Evolutionary conservation across 73 alveolate genomes (phyloP).

Genomic region (Effrenium voratum): DNA sequence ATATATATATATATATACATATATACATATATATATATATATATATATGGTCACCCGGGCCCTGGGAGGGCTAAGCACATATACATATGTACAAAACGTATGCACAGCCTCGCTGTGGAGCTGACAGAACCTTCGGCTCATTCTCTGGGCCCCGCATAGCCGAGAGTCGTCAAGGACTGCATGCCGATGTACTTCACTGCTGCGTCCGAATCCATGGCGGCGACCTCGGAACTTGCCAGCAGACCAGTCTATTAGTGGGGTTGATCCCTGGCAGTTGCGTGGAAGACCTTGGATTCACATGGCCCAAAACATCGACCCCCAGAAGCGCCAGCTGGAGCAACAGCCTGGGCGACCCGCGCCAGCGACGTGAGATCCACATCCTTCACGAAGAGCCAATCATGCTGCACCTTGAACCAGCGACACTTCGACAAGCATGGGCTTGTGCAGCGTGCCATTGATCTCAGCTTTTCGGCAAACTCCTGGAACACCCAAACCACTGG

Average conservation of each 20-base stretch:
- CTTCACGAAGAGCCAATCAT: constrained; percentile 83
- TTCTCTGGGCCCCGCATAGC: not conserved
- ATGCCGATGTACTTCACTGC: constrained; percentile 70
- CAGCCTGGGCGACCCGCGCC: not conserved
- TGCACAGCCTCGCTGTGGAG: not conserved
- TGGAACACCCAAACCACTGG: not conserved
- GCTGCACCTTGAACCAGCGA: constrained; percentile 38
- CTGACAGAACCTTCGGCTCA: not conserved
- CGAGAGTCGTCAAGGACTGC: constrained; percentile 86
- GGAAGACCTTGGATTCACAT: not conserved
- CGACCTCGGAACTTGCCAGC: constrained; percentile 11
- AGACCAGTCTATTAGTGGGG: not conserved
- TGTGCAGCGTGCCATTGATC: no score
- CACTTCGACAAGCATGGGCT: not conserved
- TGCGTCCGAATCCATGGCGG: constrained; percentile 72
- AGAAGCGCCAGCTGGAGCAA: no score
- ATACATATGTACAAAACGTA: not conserved
- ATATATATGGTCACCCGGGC: no score
- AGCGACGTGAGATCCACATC: constrained; percentile 36
- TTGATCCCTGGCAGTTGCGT: no score
- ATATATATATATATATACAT: no score
- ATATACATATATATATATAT: no score
- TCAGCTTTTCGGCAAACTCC: no score
- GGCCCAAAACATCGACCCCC: not conserved
- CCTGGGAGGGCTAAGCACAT: not conserved